Base-by-base conservation (phyloP, 2,329 filamentous ascomycete species). In the Canariomyces notabilis region DNA sequence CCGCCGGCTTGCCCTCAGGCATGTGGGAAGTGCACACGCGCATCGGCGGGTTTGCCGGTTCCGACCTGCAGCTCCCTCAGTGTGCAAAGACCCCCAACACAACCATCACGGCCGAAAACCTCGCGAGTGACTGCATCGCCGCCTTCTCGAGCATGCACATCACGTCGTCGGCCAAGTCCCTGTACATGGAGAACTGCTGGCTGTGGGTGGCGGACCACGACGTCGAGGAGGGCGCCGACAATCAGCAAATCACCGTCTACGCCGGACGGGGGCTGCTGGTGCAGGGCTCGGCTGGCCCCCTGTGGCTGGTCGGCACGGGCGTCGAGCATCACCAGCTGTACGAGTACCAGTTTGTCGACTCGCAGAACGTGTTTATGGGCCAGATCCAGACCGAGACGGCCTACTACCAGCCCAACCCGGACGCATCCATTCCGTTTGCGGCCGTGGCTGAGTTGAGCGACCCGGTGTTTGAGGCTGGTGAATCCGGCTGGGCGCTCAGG, bases 11-110 rank as follows among this genome's bases (percentile, higher is more conserved):
- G 21, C 71, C 72, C 5, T 67, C 67, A 4, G 79, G 76, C 16
- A 71, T 83, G 61, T 89, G 85, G 85, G 85, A 89, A 57, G 77
- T 83, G 20, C 85, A 89, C 67, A 78, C 83, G 59, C 80, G 85
- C 59, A 75, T 89, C 43, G 85, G 83, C 56, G 85, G 85, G 16
- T 80, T 79, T 46, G 74, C 75, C 9, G 84, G 84, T 38, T 85
- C 83, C n/a, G 66, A 82, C 34, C 73, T 88, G 26, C 80, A 85
- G 61, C 75, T 78, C 37, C 71, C 79, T 49, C 76, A 77, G 46
- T 90, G 86, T 63, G 65, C 75, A 50, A 87, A 85, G 66, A 58
- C 67, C 36, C 57, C 70, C 44, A 48, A 61, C 48, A 49, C 58
- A 32, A 18, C 56, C 57, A 12, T 53, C 51, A 49, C 37, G 8